A percentile compares a stretch with the other conserved stretches of the same genome.
These are phyloP conservation scores for Hordeum pubiflorum DNA, from an alignment of 202 grass and related monocot genomes.

Conservation along the genomic window DNA sequence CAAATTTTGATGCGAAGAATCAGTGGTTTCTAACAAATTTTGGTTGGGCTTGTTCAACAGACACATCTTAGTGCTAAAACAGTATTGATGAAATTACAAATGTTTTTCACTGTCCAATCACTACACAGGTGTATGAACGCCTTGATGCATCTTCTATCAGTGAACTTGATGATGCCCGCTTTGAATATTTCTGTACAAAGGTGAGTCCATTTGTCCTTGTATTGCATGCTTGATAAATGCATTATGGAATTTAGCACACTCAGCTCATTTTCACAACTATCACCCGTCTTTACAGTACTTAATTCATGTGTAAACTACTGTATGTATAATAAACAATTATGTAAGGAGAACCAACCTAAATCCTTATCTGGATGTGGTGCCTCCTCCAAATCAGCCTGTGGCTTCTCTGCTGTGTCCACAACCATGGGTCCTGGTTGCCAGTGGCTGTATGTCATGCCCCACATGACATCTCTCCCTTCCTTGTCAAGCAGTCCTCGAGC, in stretches of 20 bases:
- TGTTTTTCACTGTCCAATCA: slow-evolving; percentile 22
- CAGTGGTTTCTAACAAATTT: not conserved
- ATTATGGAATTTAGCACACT: not conserved
- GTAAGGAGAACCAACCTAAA: not conserved
- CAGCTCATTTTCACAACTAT: not conserved
- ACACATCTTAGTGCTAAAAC: slow-evolving; percentile 4
- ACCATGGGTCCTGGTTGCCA: not conserved
- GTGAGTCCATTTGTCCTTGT: slow-evolving; percentile 37
- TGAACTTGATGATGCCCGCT: slow-evolving; percentile 68
- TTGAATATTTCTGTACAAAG: slow-evolving; percentile 90
- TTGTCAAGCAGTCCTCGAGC: not conserved
- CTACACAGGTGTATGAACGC: slow-evolving; percentile 77
- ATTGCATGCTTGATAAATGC: not conserved
- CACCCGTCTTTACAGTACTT: not conserved
- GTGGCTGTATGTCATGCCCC: not conserved
- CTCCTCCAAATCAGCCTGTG: not conserved
- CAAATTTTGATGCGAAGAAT: slow-evolving; percentile 8
- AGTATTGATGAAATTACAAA: slow-evolving; percentile 2
- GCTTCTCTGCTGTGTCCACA: not conserved
- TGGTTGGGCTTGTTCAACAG: not conserved
- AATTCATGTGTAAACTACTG: not conserved
- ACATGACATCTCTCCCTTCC: not conserved
- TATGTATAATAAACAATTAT: not conserved
- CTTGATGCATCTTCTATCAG: slow-evolving; percentile 71
- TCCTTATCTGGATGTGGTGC: not conserved